Percentiles rank a stretch among this genome's conserved stretches.
phyloP scores from a whole-genome alignment of 1,284 basidiomycete genomes.

The Cryptococcus hybrid region DNA sequence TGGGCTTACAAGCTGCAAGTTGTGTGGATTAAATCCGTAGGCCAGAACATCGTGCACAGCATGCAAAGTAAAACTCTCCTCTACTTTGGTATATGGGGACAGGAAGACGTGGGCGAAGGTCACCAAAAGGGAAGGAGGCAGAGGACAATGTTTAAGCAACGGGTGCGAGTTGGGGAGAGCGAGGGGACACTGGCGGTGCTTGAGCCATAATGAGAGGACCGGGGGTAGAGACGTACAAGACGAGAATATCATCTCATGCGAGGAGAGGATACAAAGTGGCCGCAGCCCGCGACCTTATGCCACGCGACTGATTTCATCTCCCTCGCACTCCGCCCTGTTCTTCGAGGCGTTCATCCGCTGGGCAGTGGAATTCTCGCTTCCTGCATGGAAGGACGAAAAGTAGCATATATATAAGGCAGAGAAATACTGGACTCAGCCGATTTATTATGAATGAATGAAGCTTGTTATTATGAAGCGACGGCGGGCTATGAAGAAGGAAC shows the following conservation, averaged over 20 bases:
- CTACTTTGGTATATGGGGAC: slow-evolving; percentile 91
- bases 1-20: slow-evolving; percentile 11
- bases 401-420: too few species aligned
- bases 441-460: too few species aligned
- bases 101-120: slow-evolving; percentile 67
- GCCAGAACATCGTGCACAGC: slow-evolving; percentile 79
- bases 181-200: neutral
- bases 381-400: too few species aligned
- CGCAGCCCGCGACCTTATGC: neutral
- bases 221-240: neutral
- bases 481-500: too few species aligned
- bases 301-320: neutral
- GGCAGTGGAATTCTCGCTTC: too few species aligned
- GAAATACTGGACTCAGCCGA: too few species aligned
- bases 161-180: slow-evolving; percentile 4
- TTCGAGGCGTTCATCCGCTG: too few species aligned
- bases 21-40: slow-evolving; percentile 57
- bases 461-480: too few species aligned
- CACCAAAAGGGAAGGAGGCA: slow-evolving; percentile 56
- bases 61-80: slow-evolving; percentile 95
- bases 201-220: neutral
- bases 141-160: neutral
- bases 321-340: too few species aligned
- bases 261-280: neutral
- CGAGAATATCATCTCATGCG: neutral